Evolutionary conservation across 495 filamentous ascomycete species (phyloP), one percentile per base, ranked within the genome.

Genomic region (Neurospora pannonica): DNA sequence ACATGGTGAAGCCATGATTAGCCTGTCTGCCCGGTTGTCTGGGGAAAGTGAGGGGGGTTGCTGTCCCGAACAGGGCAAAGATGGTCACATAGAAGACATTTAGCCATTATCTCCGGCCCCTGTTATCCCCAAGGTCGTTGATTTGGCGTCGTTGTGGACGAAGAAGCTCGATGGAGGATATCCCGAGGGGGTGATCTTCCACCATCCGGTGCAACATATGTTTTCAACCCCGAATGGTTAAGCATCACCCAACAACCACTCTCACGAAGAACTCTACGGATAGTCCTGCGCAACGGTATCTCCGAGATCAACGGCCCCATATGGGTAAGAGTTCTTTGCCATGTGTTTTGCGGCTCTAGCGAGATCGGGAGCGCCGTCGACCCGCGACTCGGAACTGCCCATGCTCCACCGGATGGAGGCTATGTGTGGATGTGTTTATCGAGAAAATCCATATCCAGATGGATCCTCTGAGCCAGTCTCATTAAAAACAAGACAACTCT

Each of bases 101-200:
- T 67, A 75, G 69, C 76, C 74, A 71, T 75, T 70, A 42, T 75
- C 43, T 46, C 37, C 60, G 71, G 71, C 38, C 24, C 54, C 13
- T 31, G 73, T 17, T 73, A 34, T 21, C 39, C 13, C 60, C 74
- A 36, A 54, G 34, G 69, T 60, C 34, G 38, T 54, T 46, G 36
- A 19, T 43, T 77, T 31, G 31, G 70, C 21, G 31, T 28, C 54
- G 24, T 15, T 4, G 40, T 70, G 21, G 24, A 4, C 5, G 13
- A 31, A 69, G 28, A 11, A 70, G 13, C 15, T 78, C 72, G 75
- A 74, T 74, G 38, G 34, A 75, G 69, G 40, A 73, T 76, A 70
- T 70, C 75, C 74, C 74, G 75, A 74, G 54, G 9, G 0, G 1
- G 24, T 62, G 2, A 17, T 31, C 13, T 62, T 62, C 54, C 13